These are phyloP conservation scores for Cercospora citrullina DNA, from an alignment of 2,329 filamentous ascomycete genomes.

Conservation along the genomic window DNA sequence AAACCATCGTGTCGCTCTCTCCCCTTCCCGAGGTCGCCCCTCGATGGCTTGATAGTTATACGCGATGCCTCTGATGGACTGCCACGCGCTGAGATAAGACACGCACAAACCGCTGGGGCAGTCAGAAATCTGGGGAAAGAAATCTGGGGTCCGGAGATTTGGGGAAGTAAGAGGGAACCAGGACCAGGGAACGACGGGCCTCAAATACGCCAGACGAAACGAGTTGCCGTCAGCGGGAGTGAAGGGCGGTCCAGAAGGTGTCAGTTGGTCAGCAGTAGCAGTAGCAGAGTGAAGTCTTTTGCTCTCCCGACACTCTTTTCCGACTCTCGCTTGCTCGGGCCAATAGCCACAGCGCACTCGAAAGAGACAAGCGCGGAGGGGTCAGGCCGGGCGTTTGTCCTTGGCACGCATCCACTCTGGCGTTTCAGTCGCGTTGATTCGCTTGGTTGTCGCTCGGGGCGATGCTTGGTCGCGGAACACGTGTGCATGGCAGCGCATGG, in stretches of 20 bases:
- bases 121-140: neutral
- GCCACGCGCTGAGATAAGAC: neutral
- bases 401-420: neutral
- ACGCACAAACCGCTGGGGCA: neutral
- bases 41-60: neutral
- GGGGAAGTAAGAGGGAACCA: neutral
- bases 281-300: neutral
- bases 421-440: neutral
- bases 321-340: neutral
- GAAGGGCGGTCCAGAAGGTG: neutral
- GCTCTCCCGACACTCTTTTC: neutral
- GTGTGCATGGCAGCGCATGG: constrained; percentile 6
- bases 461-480: neutral
- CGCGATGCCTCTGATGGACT: neutral
- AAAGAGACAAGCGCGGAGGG: neutral
- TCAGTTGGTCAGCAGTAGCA: neutral
- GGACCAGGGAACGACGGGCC: neutral
- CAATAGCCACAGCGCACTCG: neutral
- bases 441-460: neutral
- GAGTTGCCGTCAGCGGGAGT: neutral
- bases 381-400: neutral
- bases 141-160: neutral
- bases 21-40: neutral
- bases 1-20: neutral
- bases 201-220: neutral